phyloP scores from a whole-genome alignment of 2,329 filamentous ascomycete species.

The Chrysoporthe deuterocubensis region DNA sequence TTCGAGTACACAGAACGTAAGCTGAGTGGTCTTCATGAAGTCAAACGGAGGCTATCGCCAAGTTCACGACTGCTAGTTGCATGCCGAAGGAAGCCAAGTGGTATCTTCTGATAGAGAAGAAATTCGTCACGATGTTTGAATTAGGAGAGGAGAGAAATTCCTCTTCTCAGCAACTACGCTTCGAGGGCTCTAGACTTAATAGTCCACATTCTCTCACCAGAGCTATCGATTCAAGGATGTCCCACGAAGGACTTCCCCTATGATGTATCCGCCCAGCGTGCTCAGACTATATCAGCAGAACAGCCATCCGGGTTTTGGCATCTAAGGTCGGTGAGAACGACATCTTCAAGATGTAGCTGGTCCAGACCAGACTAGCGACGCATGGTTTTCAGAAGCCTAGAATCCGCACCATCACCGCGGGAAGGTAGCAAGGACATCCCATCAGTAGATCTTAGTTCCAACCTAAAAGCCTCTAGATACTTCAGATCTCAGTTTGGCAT shows the following conservation, averaged over 20 bases:
- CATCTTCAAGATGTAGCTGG: neutral
- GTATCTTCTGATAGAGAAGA: too few relatives aligned
- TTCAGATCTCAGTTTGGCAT: too few relatives aligned
- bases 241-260: too few relatives aligned
- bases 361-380: neutral
- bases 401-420: neutral
- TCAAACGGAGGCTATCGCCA: neutral
- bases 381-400: neutral
- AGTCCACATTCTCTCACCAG: neutral
- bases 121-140: neutral
- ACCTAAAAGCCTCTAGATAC: neutral
- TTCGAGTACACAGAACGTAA: neutral
- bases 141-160: neutral
- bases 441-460: neutral
- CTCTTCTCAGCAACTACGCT: neutral
- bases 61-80: too few relatives aligned
- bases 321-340: neutral
- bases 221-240: neutral
- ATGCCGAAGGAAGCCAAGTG: too few relatives aligned
- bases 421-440: neutral
- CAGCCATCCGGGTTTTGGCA: neutral
- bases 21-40: neutral
- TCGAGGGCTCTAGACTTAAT: too few relatives aligned
- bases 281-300: neutral
- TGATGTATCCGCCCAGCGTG: neutral